Evolutionary conservation across 371 early-diverging fungal species (phyloP).

Genomic region (Circinella minor): DNA sequence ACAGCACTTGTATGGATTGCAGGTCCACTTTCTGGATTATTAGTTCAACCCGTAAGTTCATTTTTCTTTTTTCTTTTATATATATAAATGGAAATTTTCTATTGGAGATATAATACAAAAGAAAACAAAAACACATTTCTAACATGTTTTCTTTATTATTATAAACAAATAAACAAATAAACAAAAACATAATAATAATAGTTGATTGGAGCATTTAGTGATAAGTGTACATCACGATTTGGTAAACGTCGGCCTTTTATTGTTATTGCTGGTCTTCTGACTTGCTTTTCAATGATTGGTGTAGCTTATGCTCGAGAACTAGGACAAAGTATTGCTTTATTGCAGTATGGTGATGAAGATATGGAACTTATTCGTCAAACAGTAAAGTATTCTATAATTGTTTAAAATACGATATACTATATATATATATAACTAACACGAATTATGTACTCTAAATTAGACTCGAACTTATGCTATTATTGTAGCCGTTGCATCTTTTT

Average conservation of each 20-base stretch:
- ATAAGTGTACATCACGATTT: conserved; percentile 57
- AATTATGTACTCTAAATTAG: conserved; percentile 4
- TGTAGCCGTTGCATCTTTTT: conserved; percentile 75
- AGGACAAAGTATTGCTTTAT: conserved; percentile 20
- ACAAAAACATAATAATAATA: conserved; percentile 9
- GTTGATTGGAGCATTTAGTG: conserved; percentile 68
- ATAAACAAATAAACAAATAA: too few relatives aligned
- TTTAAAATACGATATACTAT: background rate
- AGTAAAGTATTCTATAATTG: conserved; percentile 23
- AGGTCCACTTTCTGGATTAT: conserved; percentile 75
- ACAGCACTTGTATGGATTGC: conserved; percentile 81
- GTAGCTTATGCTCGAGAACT: conserved; percentile 72
- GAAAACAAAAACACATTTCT: background rate
- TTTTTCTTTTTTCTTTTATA: background rate
- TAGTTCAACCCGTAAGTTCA: conserved; percentile 34
- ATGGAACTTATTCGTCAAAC: conserved; percentile 27
- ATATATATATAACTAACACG: background rate
- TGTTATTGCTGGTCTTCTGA: conserved; percentile 60
- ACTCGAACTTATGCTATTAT: conserved; percentile 38
- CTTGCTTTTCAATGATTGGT: conserved; percentile 63
- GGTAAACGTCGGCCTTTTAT: conserved; percentile 72
- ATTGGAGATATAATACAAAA: background rate
- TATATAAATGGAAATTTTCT: background rate
- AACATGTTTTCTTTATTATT: background rate
- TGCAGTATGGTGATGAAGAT: conserved; percentile 60